Evolutionary conservation across 2,329 filamentous ascomycete genomes (phyloP), one percentile per base, ranked within the genome.

Genomic region (Myriosclerotinia duriaeana): DNA sequence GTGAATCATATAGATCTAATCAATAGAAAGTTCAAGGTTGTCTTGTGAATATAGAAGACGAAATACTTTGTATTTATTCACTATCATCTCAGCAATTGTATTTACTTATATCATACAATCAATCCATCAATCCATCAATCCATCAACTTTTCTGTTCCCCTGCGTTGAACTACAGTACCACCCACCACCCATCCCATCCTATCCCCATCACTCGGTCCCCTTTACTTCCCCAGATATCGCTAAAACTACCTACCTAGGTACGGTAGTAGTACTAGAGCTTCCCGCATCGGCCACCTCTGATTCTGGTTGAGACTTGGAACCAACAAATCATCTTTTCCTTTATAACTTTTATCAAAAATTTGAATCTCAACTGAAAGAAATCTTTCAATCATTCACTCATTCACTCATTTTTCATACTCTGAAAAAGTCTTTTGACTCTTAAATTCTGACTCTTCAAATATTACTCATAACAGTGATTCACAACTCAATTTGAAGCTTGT

Each of bases 181-280:
- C n/a, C n/a, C n/a, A n/a, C n/a, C n/a, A n/a, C 44, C 44, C 42
- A 36, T 59, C 42, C 30, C 20, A 5, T 38, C 54, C 22, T n/a
- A 4, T 7, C 34, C 56, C 30, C 58, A 30, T 38, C 17, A 30
- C 44, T n/a, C n/a, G n/a, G n/a, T 36, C 58, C 44, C 58, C 56
- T 60, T 60, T 30, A 50, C 56, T 60, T 60, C 58, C 58, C 58
- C 58, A 48, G 44, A 50, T 60, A 38, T 60, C 58, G 58, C 58
- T 38, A 60, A 60, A 58, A 58, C 20, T 20, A 26, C 26, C 52
- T 48, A 48, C 17, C 46, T 36, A n/a, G 36, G 36, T 38, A 38
- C 36, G 5, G 36, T 42, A 42, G 7, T 11, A 42, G 40, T 14
- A 26, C 15, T 36, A 46, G 40, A 58, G 55, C 55, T 58, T 44